Percentiles rank a stretch among this genome's conserved stretches.
phyloP scores from a whole-genome alignment of 306 rosid species.

The Astragalus membranaceus region DNA sequence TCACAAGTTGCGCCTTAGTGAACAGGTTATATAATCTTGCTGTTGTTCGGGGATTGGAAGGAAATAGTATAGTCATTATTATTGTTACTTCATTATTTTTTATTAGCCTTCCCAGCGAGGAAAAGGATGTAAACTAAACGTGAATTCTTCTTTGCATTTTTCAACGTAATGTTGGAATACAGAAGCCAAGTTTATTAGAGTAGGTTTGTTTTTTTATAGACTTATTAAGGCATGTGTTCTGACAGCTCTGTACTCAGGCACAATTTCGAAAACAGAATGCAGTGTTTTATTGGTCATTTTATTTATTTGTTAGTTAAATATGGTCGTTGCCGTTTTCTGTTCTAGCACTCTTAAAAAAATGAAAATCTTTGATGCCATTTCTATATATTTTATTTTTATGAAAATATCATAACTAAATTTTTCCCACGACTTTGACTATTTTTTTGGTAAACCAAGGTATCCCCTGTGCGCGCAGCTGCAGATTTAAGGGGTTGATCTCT shows the following conservation, averaged over 20 bases:
- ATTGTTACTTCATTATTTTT: not conserved
- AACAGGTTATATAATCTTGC: not conserved
- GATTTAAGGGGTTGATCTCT: no score
- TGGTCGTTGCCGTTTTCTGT: not conserved
- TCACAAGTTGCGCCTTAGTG: not conserved
- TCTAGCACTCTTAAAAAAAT: not conserved
- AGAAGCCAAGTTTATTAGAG: constrained; percentile 17
- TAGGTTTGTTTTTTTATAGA: no score
- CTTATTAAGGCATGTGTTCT: not conserved
- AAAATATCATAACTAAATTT: no score
- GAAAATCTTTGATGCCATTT: no score
- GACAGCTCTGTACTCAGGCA: not conserved
- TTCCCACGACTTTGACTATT: no score
- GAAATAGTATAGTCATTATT: not conserved
- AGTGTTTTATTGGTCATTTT: not conserved
- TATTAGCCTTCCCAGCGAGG: not conserved
- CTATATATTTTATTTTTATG: no score
- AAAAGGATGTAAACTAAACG: not conserved
- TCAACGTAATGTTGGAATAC: not conserved
- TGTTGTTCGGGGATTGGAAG: not conserved
- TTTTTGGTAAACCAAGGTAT: no score
- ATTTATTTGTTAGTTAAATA: not conserved
- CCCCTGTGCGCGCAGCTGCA: no score
- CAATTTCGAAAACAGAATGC: not conserved
- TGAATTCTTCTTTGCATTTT: constrained; percentile 7